Evolutionary conservation across 2,329 filamentous ascomycete species (phyloP).

Genomic region (Monilinia laxa): DNA sequence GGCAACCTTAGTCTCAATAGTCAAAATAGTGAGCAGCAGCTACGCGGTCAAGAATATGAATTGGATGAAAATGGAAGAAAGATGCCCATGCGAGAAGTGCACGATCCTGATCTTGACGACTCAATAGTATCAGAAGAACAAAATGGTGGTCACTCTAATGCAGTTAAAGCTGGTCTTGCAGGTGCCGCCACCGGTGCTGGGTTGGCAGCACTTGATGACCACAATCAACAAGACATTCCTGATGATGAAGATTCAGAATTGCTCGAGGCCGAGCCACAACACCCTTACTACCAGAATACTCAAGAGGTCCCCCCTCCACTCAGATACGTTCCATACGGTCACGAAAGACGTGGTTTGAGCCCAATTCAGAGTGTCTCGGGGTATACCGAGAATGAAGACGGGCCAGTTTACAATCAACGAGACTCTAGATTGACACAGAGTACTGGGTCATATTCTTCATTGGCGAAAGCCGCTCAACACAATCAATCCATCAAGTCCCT

Average conservation of each 20-base stretch:
- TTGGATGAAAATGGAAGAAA: conserved; percentile 41
- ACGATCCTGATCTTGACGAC: conserved; percentile 32
- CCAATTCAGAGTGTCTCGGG: conserved; percentile 92
- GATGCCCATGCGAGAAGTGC: conserved; percentile 35
- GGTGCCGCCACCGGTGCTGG: conserved; percentile 41
- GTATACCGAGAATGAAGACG: conserved; percentile 66
- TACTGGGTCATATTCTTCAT: conserved; percentile 60
- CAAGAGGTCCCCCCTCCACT: conserved; percentile 64
- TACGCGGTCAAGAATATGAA: conserved; percentile 41
- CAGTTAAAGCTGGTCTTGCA: conserved; percentile 33
- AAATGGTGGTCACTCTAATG: conserved; percentile 34
- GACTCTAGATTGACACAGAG: conserved; percentile 56
- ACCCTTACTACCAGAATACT: conserved; percentile 38
- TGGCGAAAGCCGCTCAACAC: conserved; percentile 55
- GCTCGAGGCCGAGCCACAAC: conserved; percentile 19
- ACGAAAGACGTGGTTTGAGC: conserved; percentile 71
- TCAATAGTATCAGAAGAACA: conserved; percentile 39
- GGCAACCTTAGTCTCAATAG: conserved; percentile 50
- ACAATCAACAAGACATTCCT: conserved; percentile 27
- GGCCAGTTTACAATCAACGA: conserved; percentile 48
- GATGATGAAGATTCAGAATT: conserved; percentile 36
- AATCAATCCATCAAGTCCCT: conserved; percentile 55
- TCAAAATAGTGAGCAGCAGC: conserved; percentile 47
- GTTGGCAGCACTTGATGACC: conserved; percentile 44
- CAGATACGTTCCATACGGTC: conserved; percentile 67